These are phyloP conservation scores for Epicoccum sorghinum DNA, from an alignment of 2,329 filamentous ascomycete genomes.

Conservation along the genomic window DNA sequence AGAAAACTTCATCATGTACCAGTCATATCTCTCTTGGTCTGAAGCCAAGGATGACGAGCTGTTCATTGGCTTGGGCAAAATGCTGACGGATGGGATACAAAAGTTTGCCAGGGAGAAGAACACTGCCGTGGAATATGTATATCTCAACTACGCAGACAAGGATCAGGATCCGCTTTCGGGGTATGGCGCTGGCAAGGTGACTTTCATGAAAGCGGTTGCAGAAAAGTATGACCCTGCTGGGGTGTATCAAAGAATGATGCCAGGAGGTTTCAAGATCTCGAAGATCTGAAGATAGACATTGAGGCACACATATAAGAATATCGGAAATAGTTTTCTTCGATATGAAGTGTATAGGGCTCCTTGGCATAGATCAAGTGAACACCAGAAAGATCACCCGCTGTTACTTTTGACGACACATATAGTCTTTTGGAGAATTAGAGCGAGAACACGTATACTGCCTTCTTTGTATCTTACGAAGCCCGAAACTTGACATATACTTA, in stretches of 20 bases:
- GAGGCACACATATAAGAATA: too few species aligned
- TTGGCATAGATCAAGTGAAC: too few species aligned
- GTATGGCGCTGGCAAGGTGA: constrained; percentile 8
- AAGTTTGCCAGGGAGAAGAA: constrained; percentile 3
- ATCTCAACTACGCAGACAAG: constrained; percentile 37
- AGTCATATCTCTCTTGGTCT: constrained; percentile 21
- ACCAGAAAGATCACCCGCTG: too few species aligned
- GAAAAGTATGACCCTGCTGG: constrained; percentile 41
- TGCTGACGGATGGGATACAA: constrained; percentile 15
- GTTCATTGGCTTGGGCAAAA: constrained; percentile 9
- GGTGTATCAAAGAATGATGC: constrained; percentile 40
- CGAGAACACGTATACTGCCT: too few species aligned
- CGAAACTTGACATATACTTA: too few species aligned
- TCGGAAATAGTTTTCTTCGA: too few species aligned
- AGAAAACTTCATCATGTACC: constrained; percentile 22
- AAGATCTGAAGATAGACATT: background rate
- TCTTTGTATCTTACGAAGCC: too few species aligned
- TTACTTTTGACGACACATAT: too few species aligned
- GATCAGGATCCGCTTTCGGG: constrained; percentile 16
- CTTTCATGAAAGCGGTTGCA: constrained; percentile 7
- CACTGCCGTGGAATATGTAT: constrained; percentile 19
- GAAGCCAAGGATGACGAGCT: constrained; percentile 17
- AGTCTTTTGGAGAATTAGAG: too few species aligned
- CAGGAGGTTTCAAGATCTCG: constrained; percentile 41
- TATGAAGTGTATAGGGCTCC: too few species aligned